phyloP scores from a whole-genome alignment of 345 rosid genomes.

The Salix koriyanagi region DNA sequence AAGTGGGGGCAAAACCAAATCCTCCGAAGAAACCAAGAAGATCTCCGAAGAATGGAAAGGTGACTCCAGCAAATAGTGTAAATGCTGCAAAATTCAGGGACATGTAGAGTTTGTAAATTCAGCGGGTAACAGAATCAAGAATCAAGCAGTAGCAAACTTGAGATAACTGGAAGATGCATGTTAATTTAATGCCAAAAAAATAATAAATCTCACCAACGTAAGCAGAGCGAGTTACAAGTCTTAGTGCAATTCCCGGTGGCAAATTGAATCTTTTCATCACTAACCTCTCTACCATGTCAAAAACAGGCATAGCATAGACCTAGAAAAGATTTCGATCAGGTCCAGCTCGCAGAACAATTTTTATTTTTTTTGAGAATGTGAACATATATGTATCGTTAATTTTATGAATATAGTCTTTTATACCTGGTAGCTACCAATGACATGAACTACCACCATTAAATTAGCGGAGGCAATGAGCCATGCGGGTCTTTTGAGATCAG shows the following conservation, averaged over 20 bases:
- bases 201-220: conserved; percentile 61
- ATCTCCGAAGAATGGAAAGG: conserved; percentile 94
- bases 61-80: conserved; percentile 74
- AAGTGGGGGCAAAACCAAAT: conserved; percentile 91
- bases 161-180: neutral
- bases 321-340: conserved; percentile 8
- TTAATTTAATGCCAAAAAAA: neutral
- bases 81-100: conserved; percentile 47
- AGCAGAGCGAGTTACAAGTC: conserved; percentile 65
- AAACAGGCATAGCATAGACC: conserved; percentile 97
- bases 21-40: conserved; percentile 97
- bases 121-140: neutral
- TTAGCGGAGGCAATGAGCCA: conserved; percentile 95
- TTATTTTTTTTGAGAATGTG: neutral
- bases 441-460: conserved; percentile 91
- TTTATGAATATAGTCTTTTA: neutral
- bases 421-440: conserved; percentile 91
- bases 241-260: conserved; percentile 51
- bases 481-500: conserved; percentile 51
- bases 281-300: conserved; percentile 61
- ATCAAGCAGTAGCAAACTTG: neutral
- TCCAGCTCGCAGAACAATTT: neutral
- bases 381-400: neutral
- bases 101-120: neutral
- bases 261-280: conserved; percentile 50